Base-by-base conservation (phyloP, 2,329 filamentous ascomycete species). In the Fusarium sororula region DNA sequence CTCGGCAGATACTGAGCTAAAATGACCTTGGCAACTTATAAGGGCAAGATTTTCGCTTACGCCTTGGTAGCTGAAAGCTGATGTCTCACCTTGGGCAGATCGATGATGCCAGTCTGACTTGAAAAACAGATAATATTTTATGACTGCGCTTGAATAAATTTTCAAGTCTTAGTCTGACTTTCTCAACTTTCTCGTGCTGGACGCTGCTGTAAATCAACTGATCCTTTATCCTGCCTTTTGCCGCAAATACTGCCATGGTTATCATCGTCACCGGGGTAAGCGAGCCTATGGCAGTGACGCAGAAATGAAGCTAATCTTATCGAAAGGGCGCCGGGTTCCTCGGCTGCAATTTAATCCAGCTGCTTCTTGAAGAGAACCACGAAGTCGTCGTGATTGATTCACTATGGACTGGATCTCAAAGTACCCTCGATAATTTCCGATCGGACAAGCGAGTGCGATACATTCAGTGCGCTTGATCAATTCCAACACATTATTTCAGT, bases 251-350 rank as follows among this genome's bases (percentile, higher is more conserved):
- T 12, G 14, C 7, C 11, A 74, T 75, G 73, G 62, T 69, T 1
- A 65, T 73, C 18, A 41, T 75, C 3, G 59, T 75, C 9, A 75
- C 73, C 9, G 73, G 73, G 4, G 73, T 75, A 62, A 59, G 72
- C 32, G n/a, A n/a, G 7, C 12, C 26, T 13, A 39, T 12, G 4
- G 9, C 32, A 15, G 13, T 3, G 14, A 8, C 12, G 4, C 9
- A 44, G 2, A 38, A n/a, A 11, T 17, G 17, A 6, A 44, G 28
- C 47, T 75, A 28, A 75, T 14, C 6, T 1, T 17, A 1, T 8
- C 13, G 3, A 11, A 26, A 76, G 74, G 74, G 74, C 5, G 74
- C 74, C 3, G 74, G 74, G 0, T 76, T 76, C 22, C 74, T 76
- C 22, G 74, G 74, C 22, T 58, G 70, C 32, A 72, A 74, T 12